Percentiles rank a stretch among this genome's conserved stretches.
Evolutionary conservation across 768 basidiomycete genomes (phyloP).

Genomic region (Tulasnella calospora): DNA sequence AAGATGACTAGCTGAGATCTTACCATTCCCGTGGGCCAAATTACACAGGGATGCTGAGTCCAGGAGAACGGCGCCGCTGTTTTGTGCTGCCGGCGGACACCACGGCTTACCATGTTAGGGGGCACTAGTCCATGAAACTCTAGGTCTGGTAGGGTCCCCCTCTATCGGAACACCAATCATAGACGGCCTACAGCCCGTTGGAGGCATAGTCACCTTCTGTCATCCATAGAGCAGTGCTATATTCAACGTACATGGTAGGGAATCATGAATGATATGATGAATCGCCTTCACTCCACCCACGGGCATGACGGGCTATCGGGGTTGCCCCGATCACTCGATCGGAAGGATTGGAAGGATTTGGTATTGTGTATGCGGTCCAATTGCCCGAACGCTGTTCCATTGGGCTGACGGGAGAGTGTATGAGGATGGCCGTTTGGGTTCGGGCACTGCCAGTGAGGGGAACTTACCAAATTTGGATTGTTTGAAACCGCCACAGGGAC

Average conservation of each 20-base stretch:
- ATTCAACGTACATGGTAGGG: not conserved
- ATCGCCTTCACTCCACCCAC: conserved; percentile 9
- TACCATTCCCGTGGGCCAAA: not conserved
- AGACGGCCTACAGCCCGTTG: not conserved
- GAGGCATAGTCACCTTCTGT: not conserved
- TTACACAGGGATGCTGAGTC: not conserved
- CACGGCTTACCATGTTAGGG: not conserved
- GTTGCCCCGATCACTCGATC: not conserved
- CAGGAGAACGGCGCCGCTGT: not conserved
- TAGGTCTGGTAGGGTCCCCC: not conserved
- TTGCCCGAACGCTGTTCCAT: not conserved
- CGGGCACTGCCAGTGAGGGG: not conserved
- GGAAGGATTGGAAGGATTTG: not conserved
- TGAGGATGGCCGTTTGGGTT: not conserved
- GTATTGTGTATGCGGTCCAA: not conserved
- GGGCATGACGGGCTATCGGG: not conserved
- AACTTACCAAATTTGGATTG: not conserved
- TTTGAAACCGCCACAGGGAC: not conserved
- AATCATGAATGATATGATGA: not conserved
- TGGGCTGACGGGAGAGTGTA: not conserved
- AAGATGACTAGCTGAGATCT: not conserved
- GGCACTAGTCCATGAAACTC: not conserved
- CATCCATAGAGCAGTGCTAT: not conserved
- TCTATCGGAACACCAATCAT: conserved; percentile 7
- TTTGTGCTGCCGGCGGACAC: not conserved